A percentile compares a stretch with the other conserved stretches of the same genome.
Evolutionary conservation across 306 rosid genomes (phyloP).

Genomic region (Glycine latifolia): DNA sequence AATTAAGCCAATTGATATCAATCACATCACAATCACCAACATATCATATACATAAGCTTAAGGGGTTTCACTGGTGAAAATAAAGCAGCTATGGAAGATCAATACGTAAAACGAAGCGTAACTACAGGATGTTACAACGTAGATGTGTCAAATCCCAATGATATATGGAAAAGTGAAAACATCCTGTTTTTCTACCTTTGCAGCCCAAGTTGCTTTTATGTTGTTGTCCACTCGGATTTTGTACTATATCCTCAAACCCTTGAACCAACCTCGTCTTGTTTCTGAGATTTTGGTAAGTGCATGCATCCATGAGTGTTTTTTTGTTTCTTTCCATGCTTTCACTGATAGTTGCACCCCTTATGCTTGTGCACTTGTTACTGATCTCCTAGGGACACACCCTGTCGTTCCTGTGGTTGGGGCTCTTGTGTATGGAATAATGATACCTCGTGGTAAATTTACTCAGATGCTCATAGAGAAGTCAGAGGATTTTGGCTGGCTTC

Average conservation of each 20-base stretch:
- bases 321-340: background rate
- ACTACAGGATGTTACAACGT: conserved; percentile 20
- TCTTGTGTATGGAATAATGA: conserved; percentile 50
- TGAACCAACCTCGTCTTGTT: conserved; percentile 51
- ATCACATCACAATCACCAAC: background rate
- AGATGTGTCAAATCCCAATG: conserved; percentile 11
- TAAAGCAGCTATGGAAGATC: background rate
- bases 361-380: conserved; percentile 43
- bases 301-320: background rate
- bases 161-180: conserved; percentile 39
- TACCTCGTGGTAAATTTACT: conserved; percentile 56
- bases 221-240: conserved; percentile 7
- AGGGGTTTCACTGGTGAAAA: background rate
- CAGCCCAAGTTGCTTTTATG: conserved; percentile 32
- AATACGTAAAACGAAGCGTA: background rate
- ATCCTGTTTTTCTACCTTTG: background rate
- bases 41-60: background rate
- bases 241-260: conserved; percentile 44
- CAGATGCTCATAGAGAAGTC: conserved; percentile 45
- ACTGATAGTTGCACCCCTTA: too few relatives aligned
- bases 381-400: conserved; percentile 53
- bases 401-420: conserved; percentile 55
- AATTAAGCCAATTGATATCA: background rate
- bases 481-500: conserved; percentile 53
- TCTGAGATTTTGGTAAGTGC: conserved; percentile 44